Evolutionary conservation across 345 rosid species (phyloP).

Genomic region (Reutealis trisperma): DNA sequence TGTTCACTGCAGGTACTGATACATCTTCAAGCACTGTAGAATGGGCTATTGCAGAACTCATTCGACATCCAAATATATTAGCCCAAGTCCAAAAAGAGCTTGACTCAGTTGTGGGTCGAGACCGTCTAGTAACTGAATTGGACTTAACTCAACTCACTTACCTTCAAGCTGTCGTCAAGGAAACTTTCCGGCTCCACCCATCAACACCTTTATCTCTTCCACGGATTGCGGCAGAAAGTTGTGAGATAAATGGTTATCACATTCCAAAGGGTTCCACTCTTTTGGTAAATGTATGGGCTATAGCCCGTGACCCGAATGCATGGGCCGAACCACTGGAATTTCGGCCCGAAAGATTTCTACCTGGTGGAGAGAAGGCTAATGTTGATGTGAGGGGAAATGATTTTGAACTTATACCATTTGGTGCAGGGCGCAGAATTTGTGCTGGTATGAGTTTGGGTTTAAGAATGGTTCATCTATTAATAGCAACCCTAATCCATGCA

Average conservation of each 20-base stretch:
- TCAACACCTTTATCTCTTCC: conserved; percentile 31
- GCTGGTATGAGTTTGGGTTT: conserved; percentile 28
- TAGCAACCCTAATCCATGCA: conserved; percentile 25
- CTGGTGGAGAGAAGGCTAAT: conserved; percentile 11
- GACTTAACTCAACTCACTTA: conserved; percentile 26
- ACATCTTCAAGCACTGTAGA: conserved; percentile 89
- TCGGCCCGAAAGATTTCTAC: conserved; percentile 26
- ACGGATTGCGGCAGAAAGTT: conserved; percentile 14
- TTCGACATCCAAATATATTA: conserved; percentile 66
- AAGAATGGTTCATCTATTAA: conserved; percentile 24
- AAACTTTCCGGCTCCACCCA: conserved; percentile 34
- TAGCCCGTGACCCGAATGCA: conserved; percentile 22
- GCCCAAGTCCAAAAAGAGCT: conserved; percentile 53
- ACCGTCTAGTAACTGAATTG: conserved; percentile 17
- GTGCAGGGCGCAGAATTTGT: conserved; percentile 37
- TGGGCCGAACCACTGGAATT: conserved; percentile 31
- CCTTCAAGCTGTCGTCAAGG: conserved; percentile 32
- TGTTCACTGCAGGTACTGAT: conserved; percentile 95
- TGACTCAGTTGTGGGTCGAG: conserved; percentile 33
- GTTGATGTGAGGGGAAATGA: conserved; percentile 28
- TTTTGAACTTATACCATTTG: conserved; percentile 35
- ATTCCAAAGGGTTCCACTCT: conserved; percentile 29
- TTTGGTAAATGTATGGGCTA: conserved; percentile 33
- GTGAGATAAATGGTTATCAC: conserved; percentile 27
- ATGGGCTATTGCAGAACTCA: conserved; percentile 87